A percentile compares a stretch with the other conserved stretches of the same genome.
Evolutionary conservation across 768 basidiomycete genomes (phyloP).

Genomic region (Naganishia kalamii): DNA sequence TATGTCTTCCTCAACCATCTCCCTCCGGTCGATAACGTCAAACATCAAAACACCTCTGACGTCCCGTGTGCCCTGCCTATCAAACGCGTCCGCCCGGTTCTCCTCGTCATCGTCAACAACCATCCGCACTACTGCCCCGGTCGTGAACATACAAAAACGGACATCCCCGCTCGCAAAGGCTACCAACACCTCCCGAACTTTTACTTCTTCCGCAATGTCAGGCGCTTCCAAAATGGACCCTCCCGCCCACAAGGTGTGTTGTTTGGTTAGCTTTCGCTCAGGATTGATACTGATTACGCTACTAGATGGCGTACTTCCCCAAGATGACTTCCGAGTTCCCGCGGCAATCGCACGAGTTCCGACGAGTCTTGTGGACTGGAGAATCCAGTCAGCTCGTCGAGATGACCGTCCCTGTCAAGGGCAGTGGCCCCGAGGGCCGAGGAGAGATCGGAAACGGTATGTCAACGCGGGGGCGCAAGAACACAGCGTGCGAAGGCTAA

Average conservation of each 20-base stretch:
- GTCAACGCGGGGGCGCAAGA: neutral
- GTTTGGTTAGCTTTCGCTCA: neutral
- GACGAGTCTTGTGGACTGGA: slow-evolving; percentile 47
- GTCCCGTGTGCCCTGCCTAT: slow-evolving; percentile 16
- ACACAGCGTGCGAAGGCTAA: neutral
- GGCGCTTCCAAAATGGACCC: slow-evolving; percentile 31
- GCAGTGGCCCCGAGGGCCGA: slow-evolving; percentile 20
- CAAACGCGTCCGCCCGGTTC: slow-evolving; percentile 1
- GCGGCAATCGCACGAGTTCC: slow-evolving; percentile 42
- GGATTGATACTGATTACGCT: neutral
- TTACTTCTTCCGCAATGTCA: slow-evolving; percentile 6
- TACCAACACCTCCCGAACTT: neutral
- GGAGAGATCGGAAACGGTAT: slow-evolving; percentile 49
- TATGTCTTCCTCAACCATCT: slow-evolving; percentile 16
- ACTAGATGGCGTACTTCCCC: slow-evolving; percentile 42
- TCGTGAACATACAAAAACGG: slow-evolving; percentile 9
- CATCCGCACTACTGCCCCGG: slow-evolving; percentile 9
- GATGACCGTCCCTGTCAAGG: slow-evolving; percentile 47
- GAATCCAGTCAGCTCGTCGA: slow-evolving; percentile 45
- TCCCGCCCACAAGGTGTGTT: slow-evolving; percentile 34
- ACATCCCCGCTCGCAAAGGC: neutral
- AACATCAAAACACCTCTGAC: slow-evolving; percentile 16
- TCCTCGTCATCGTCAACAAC: slow-evolving; percentile 6
- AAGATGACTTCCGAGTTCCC: slow-evolving; percentile 42
- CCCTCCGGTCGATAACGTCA: slow-evolving; percentile 10